Conservation (phyloP, 306 rosid genomes). For the Betula pendula region DNA sequence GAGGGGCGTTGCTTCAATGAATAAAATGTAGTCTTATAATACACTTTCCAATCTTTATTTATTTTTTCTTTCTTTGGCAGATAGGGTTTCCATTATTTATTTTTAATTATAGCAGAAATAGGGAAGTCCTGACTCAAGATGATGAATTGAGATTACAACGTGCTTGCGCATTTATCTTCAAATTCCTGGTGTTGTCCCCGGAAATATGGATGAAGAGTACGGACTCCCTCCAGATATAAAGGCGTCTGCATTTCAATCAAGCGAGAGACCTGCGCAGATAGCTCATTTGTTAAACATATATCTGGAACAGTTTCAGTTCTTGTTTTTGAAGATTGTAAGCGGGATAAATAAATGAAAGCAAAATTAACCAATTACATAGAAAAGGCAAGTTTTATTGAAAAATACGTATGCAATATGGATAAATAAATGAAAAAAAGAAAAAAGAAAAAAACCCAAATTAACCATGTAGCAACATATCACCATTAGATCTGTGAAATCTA, state of each 20-base stretch:
- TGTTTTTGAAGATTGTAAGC: too few relatives aligned
- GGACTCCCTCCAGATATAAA: constrained; percentile 71
- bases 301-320: not conserved
- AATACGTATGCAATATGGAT: too few relatives aligned
- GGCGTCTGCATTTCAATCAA: constrained; percentile 93
- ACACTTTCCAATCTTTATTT: not conserved
- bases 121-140: constrained; percentile 14
- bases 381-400: not conserved
- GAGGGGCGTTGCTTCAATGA: not conserved
- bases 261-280: constrained; percentile 70
- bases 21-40: not conserved
- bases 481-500: too few relatives aligned
- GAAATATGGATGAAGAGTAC: constrained; percentile 71
- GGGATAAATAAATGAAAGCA: too few relatives aligned
- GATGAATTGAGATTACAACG: constrained; percentile 26
- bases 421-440: too few relatives aligned
- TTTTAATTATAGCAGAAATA: not conserved
- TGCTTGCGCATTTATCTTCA: constrained; percentile 15
- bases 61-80: not conserved
- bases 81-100: not conserved
- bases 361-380: too few relatives aligned
- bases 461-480: too few relatives aligned
- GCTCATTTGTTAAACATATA: constrained; percentile 17
- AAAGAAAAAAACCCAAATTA: too few relatives aligned
- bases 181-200: constrained; percentile 45